Base-by-base conservation (phyloP, 495 filamentous ascomycete genomes). In the Barbatosphaeria neglecta region DNA sequence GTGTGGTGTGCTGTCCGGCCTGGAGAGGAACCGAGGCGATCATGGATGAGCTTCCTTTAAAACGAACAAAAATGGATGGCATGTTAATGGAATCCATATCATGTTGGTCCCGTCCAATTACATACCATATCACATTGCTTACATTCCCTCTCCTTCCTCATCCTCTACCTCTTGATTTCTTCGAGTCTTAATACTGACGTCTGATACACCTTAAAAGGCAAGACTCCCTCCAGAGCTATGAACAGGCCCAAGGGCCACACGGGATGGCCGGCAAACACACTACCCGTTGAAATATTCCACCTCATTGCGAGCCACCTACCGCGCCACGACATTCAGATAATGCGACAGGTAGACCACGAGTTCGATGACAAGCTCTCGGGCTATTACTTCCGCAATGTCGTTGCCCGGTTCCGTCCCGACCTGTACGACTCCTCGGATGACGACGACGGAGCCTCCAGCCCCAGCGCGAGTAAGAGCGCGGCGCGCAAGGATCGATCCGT, bases 341-440 rank as follows among this genome's bases (percentile, higher is more conserved):
- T 81, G 67, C 73, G 78, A 4, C 55, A 77, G 19, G 75, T 78
- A 1, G 70, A 64, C 48, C 54, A 52, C n/a, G 75, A 78, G 45
- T 76, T 60, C 25, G 43, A 49, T 20, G 3, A 7, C 13, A 57
- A 54, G 33, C 22, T 51, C 3, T 22, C 43, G 0, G 15, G 6
- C 13, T 37, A 37, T 22, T 57, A 74, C 9, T 77, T 80, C 51
- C 51, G 58, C 31, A 66, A 68, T 6, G 62, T 74, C 7, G 76
- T 81, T 9, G 72, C 81, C 3, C 67, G 67, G 6, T 75, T 82
- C 53, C 68, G 65, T 22, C 64, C 70, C 0, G 70, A 76, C 45
- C 70, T 77, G 13, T 76, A 73, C 51, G 64, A 66, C 16, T 68
- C 68, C 53, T 16, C 49, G 9, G 28, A 31, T 18, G 43, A 64